A percentile compares a stretch with the other conserved stretches of the same genome.
Conservation (phyloP, 2,329 filamentous ascomycete genomes). For the Diplodia mutila region DNA sequence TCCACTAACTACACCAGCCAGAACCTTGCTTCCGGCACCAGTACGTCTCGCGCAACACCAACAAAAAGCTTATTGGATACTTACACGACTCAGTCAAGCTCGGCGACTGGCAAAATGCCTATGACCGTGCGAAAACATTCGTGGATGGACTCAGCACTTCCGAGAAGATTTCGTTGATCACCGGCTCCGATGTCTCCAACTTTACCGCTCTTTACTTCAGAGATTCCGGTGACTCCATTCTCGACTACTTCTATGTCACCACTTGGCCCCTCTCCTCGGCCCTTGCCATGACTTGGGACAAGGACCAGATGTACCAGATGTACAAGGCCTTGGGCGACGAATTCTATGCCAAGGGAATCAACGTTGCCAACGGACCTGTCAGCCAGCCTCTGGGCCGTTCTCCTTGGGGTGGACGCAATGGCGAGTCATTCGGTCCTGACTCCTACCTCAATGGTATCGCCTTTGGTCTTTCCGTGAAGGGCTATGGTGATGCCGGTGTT, state of each 20-base stretch:
- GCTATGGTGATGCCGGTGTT: slow-evolving; percentile 55
- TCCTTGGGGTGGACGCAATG: slow-evolving; percentile 24
- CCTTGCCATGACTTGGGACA: slow-evolving; percentile 26
- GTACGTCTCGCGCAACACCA: not conserved
- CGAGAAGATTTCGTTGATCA: slow-evolving; percentile 22
- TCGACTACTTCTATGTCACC: slow-evolving; percentile 22
- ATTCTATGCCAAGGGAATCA: slow-evolving; percentile 22
- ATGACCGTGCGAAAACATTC: slow-evolving; percentile 15
- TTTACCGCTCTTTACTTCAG: slow-evolving; percentile 25
- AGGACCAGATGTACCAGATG: slow-evolving; percentile 14
- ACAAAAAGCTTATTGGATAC: not conserved
- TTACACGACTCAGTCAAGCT: slow-evolving; percentile 14
- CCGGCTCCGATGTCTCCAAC: slow-evolving; percentile 20
- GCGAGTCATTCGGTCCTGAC: slow-evolving; percentile 17
- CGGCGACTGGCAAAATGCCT: slow-evolving; percentile 23
- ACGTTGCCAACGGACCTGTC: slow-evolving; percentile 24
- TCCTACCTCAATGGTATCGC: slow-evolving; percentile 23
- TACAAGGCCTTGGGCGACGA: slow-evolving; percentile 22
- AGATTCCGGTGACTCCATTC: slow-evolving; percentile 24
- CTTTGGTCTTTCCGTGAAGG: slow-evolving; percentile 20
- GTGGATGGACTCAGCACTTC: slow-evolving; percentile 18
- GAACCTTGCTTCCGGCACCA: slow-evolving; percentile 14
- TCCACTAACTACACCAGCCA: slow-evolving; percentile 23
- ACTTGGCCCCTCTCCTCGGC: slow-evolving; percentile 22
- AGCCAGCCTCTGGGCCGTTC: slow-evolving; percentile 22